These are phyloP conservation scores for Ceratobasidium sp. DNA, from an alignment of 1,284 basidiomycete species.

Conservation along the genomic window DNA sequence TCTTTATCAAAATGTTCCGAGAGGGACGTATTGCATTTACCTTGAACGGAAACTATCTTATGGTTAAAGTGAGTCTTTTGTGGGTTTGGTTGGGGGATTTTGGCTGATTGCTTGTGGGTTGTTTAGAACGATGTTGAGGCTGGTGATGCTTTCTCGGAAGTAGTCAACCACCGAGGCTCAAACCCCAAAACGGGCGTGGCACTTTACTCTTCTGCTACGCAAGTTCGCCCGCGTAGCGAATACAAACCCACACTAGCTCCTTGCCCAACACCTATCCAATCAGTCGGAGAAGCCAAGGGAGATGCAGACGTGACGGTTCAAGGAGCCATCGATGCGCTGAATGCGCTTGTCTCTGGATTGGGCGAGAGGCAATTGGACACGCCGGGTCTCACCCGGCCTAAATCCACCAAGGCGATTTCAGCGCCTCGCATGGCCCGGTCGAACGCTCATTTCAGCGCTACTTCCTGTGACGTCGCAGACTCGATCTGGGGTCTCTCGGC, in stretches of 20 bases:
- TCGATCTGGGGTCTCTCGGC: too few species aligned
- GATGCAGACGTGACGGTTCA: background rate
- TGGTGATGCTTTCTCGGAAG: too few species aligned
- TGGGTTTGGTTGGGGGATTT: background rate
- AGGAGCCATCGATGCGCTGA: background rate
- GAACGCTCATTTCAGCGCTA: background rate
- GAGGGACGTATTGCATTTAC: background rate
- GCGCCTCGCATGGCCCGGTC: background rate
- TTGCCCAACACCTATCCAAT: background rate
- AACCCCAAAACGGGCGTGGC: background rate
- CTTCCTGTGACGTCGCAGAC: too few species aligned
- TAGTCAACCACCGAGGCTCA: background rate
- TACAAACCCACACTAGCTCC: background rate
- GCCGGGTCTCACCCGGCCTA: background rate
- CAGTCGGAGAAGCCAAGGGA: background rate
- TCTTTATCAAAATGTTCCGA: background rate
- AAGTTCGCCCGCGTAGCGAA: background rate
- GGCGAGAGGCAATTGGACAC: background rate
- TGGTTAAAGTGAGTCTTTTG: background rate
- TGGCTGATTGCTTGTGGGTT: background rate
- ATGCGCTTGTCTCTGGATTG: background rate
- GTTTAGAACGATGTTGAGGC: constrained; percentile 1
- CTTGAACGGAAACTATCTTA: background rate
- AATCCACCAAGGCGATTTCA: background rate
- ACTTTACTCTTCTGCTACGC: background rate